Base-by-base conservation (phyloP, 192 early-diverging fungal species). In the Mortierella claussenii region DNA sequence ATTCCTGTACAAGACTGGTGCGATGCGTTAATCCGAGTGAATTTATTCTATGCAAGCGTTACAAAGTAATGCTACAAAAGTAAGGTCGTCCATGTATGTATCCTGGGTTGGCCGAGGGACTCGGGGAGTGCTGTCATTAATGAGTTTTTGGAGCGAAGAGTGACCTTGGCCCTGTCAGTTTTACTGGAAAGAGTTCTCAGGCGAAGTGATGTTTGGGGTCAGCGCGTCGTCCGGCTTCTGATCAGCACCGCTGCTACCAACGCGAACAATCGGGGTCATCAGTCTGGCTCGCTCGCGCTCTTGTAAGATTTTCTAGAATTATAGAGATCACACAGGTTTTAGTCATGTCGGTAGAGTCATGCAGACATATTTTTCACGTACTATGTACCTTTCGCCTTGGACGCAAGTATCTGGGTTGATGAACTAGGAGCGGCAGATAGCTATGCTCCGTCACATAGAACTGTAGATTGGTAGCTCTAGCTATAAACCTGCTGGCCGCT, bases 121-220 rank as follows among this genome's bases (percentile, higher is more conserved):
- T 40, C 20, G 26, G 24, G n/a, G 36, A 43, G 6, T 6, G 24
- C 34, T 40, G 8, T 10, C 37, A 40, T 13, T 40, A 40, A 13
- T 40, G 37, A 7, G 37, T 4, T 43, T 57, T 15, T 57, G 36
- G 37, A 24, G 55, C n/a, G n/a, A n/a, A n/a, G n/a, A n/a, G n/a
- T n/a, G n/a, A n/a, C n/a, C n/a, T n/a, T n/a, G n/a, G n/a, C n/a
- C n/a, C n/a, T n/a, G n/a, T n/a, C n/a, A n/a, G n/a, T n/a, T n/a
- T n/a, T n/a, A n/a, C n/a, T n/a, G n/a, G 21, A 54, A 27, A 3
- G 55, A 58, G 23, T 68, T 34, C 15, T 68, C 55, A 7, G 65
- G 65, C 6, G 65, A 68, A 10, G 46, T 58, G 28, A 68, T 58
- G 34, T 68, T 42, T 23, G 65, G 54, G 12, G 55, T 68, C 26